A percentile compares a stretch with the other conserved stretches of the same genome.
phyloP scores from a whole-genome alignment of 2,329 filamentous ascomycete species.

The Alternaria ethzedia region DNA sequence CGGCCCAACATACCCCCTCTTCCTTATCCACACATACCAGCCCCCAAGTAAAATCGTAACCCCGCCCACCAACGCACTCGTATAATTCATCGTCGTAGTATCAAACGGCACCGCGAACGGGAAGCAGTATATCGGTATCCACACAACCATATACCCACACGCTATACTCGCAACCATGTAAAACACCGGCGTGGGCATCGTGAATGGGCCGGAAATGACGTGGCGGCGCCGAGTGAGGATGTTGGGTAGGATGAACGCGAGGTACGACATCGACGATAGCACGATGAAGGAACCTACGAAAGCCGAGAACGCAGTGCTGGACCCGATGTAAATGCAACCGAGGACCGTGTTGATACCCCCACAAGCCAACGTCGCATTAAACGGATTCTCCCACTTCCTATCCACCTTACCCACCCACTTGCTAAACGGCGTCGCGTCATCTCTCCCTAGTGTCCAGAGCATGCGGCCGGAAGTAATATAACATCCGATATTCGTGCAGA shows the following conservation, averaged over 20 bases:
- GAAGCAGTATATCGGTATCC: conserved; percentile 69
- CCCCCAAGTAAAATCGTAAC: conserved; percentile 57
- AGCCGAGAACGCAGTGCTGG: conserved; percentile 69
- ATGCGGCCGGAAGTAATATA: conserved; percentile 68
- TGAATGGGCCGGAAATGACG: conserved; percentile 65
- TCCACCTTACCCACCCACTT: conserved; percentile 57
- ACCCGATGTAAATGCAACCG: conserved; percentile 69
- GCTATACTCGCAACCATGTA: conserved; percentile 61
- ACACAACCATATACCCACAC: conserved; percentile 65
- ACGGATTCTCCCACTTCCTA: conserved; percentile 57
- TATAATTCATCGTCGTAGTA: conserved; percentile 61
- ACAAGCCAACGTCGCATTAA: conserved; percentile 63
- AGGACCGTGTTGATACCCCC: conserved; percentile 61
- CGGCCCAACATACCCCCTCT: conserved; percentile 50
- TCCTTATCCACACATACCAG: conserved; percentile 52
- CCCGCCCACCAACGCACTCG: conserved; percentile 59
- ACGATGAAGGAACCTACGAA: conserved; percentile 68
- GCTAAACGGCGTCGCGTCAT: conserved; percentile 63
- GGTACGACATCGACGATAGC: conserved; percentile 63
- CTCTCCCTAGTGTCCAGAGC: conserved; percentile 67
- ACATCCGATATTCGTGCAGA: conserved; percentile 61
- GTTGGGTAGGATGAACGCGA: conserved; percentile 66
- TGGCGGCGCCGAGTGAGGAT: conserved; percentile 48
- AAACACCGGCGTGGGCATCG: conserved; percentile 51
- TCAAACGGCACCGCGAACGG: conserved; percentile 55